phyloP scores from a whole-genome alignment of 2,329 filamentous ascomycete species.

The Chaetomiaceae sp. region DNA sequence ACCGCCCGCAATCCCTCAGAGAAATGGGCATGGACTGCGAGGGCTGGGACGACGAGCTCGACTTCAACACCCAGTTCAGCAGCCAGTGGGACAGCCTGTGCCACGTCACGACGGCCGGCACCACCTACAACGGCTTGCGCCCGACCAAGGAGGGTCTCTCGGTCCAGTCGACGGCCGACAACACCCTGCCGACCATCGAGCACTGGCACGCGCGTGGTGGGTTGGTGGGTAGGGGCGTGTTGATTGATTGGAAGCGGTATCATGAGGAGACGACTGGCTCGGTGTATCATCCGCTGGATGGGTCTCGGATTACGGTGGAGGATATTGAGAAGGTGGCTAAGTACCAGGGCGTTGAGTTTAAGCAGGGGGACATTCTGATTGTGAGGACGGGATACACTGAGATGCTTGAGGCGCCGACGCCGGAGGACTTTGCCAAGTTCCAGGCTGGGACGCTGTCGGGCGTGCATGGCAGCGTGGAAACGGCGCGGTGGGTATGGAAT shows the following conservation, averaged over 20 bases:
- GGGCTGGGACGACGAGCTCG: conserved; percentile 47
- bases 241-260: conserved; percentile 49
- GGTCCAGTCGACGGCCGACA: conserved; percentile 29
- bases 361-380: conserved; percentile 61
- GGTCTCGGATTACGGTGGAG: conserved; percentile 48
- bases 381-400: conserved; percentile 61
- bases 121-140: conserved; percentile 48
- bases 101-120: conserved; percentile 41
- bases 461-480: conserved; percentile 44
- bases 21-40: conserved; percentile 28
- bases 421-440: conserved; percentile 34
- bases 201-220: conserved; percentile 51
- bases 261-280: conserved; percentile 38
- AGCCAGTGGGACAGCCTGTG: conserved; percentile 54
- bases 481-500: conserved; percentile 65
- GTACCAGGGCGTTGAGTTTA: conserved; percentile 59
- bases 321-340: conserved; percentile 56
- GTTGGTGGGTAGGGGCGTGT: conserved; percentile 50
- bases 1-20: conserved; percentile 36
- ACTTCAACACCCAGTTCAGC: conserved; percentile 52
- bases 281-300: conserved; percentile 47
- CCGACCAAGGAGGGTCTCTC: conserved; percentile 34
- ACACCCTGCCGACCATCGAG: conserved; percentile 38
- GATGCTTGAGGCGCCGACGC: conserved; percentile 46
- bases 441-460: conserved; percentile 32